Percentiles rank a stretch among this genome's conserved stretches.
phyloP scores from a whole-genome alignment of 331 rosid genomes.

The Malus hybrid region DNA sequence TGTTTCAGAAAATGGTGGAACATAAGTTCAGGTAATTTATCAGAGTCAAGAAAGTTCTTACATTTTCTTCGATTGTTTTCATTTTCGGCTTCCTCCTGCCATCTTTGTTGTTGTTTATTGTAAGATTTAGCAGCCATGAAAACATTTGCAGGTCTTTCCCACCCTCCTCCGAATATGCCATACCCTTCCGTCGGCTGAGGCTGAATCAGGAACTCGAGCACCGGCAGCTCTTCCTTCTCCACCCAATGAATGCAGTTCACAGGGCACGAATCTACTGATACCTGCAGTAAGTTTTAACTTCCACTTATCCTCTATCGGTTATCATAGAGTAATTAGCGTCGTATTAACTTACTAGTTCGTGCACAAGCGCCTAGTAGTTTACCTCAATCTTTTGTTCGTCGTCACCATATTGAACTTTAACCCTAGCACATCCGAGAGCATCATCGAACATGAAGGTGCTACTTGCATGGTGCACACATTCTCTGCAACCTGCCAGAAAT shows the following conservation, averaged over 20 bases:
- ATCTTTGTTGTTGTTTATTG: conserved; percentile 23
- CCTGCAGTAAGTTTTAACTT: conserved; percentile 23
- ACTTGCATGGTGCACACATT: conserved; percentile 68
- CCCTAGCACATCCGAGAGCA: conserved; percentile 59
- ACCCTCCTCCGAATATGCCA: conserved; percentile 82
- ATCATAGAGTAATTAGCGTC: too few relatives aligned
- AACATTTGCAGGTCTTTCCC: conserved; percentile 75
- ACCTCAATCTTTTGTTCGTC: conserved; percentile 55
- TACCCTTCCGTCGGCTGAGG: conserved; percentile 61
- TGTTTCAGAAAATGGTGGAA: too few relatives aligned
- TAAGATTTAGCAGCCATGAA: conserved; percentile 60
- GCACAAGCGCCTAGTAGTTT: neutral
- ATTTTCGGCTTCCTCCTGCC: conserved; percentile 1
- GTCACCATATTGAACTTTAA: conserved; percentile 67
- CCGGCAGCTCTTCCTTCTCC: conserved; percentile 42
- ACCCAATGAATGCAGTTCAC: conserved; percentile 85
- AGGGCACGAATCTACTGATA: conserved; percentile 68
- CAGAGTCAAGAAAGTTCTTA: neutral
- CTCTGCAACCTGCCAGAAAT: conserved; percentile 54
- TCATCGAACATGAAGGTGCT: conserved; percentile 66
- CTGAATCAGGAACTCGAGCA: conserved; percentile 66
- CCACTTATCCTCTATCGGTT: too few relatives aligned
- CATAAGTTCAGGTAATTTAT: too few relatives aligned
- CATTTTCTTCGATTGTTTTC: conserved; percentile 17
- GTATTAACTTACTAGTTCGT: too few relatives aligned